A percentile compares a stretch with the other conserved stretches of the same genome.
Conservation (phyloP, 306 rosid genomes). For the Chamaecrista fasciculata region DNA sequence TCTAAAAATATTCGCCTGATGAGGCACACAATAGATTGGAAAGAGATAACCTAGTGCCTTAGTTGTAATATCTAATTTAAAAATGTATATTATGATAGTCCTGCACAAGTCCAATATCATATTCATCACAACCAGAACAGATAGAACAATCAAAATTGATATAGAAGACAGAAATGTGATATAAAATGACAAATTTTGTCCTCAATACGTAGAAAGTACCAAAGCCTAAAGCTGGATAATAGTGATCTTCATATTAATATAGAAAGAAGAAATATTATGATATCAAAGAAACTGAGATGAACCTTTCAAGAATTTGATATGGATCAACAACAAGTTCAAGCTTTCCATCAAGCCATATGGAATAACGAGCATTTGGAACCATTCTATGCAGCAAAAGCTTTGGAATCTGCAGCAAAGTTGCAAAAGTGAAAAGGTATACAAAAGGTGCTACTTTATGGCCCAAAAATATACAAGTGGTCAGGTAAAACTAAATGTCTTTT, state of each 20-base stretch:
- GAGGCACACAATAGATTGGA: too few species aligned
- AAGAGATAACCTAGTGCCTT: not conserved
- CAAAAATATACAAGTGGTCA: slow-evolving; percentile 6
- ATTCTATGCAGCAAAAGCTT: slow-evolving; percentile 91
- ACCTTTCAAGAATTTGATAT: slow-evolving; percentile 92
- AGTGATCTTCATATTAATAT: not conserved
- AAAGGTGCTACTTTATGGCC: slow-evolving; percentile 5
- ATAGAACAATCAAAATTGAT: slow-evolving; percentile 1
- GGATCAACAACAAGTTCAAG: slow-evolving; percentile 98
- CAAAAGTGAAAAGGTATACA: slow-evolving; percentile 26
- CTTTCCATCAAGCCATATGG: slow-evolving; percentile 95
- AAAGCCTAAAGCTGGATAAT: not conserved
- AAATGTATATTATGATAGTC: not conserved
- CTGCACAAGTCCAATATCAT: not conserved
- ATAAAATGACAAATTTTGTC: not conserved
- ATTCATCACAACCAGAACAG: slow-evolving; percentile 7
- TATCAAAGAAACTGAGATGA: slow-evolving; percentile 19
- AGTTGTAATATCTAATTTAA: not conserved
- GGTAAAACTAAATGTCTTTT: not conserved
- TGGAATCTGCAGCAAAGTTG: slow-evolving; percentile 66
- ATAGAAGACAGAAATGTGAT: slow-evolving; percentile 3
- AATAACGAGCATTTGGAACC: slow-evolving; percentile 89
- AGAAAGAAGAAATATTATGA: not conserved
- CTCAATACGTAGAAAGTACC: not conserved
- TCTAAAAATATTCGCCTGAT: not conserved